Percentiles rank a stretch among this genome's conserved stretches.
phyloP scores from a whole-genome alignment of 352 stramenopile species.

The Thalassiosira mediterranea region DNA sequence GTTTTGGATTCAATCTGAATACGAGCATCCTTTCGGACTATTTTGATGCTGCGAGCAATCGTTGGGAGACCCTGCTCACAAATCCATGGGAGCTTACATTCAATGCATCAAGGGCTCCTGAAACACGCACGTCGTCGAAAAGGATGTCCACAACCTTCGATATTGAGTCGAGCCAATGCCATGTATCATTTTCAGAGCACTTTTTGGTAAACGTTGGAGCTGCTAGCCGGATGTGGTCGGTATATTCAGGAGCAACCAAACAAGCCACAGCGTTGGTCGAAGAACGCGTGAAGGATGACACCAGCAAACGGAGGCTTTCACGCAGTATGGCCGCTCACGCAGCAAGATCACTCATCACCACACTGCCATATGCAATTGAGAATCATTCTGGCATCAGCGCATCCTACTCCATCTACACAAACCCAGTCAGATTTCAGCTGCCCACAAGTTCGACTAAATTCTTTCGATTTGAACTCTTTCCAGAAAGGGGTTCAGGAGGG shows the following conservation, averaged over 20 bases:
- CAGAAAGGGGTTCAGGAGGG: conserved; percentile 66
- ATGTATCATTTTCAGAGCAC: conserved; percentile 83
- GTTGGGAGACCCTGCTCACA: conserved; percentile 78
- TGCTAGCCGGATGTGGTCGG: conserved; percentile 81
- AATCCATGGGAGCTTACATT: conserved; percentile 82
- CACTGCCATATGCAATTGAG: conserved; percentile 81
- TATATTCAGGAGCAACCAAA: conserved; percentile 69
- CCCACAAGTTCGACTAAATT: conserved; percentile 71
- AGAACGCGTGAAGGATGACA: conserved; percentile 41
- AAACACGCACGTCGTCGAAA: conserved; percentile 53
- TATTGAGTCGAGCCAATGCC: conserved; percentile 79
- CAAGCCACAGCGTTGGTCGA: conserved; percentile 60
- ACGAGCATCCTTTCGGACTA: conserved; percentile 80
- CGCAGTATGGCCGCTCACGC: conserved; percentile 72
- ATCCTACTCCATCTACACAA: conserved; percentile 57
- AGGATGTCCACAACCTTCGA: conserved; percentile 79
- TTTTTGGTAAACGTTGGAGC: conserved; percentile 82
- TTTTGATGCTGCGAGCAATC: conserved; percentile 75
- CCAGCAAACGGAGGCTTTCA: conserved; percentile 42
- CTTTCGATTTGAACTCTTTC: conserved; percentile 82
- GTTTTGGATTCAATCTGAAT: conserved; percentile 63
- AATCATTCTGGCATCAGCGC: conserved; percentile 77
- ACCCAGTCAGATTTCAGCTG: conserved; percentile 33
- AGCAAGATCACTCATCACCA: conserved; percentile 76
- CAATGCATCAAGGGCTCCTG: conserved; percentile 60